Conservation (phyloP, 768 basidiomycete species). For the Russula emetica region DNA sequence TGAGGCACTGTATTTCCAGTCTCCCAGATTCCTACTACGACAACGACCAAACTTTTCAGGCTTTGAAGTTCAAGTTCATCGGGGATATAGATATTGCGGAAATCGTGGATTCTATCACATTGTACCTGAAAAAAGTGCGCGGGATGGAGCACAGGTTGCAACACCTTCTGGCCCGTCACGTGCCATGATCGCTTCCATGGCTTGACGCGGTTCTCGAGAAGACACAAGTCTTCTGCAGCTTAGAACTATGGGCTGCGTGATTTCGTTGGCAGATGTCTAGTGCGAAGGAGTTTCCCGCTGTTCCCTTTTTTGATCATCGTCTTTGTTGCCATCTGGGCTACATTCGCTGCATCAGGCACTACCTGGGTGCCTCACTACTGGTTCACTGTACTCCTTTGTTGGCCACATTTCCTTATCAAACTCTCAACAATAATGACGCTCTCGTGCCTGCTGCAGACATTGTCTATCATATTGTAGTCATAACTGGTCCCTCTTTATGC, state of each 20-base stretch:
- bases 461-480: neutral
- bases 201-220: neutral
- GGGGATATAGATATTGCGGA: conserved; percentile 14
- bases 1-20: conserved; percentile 1
- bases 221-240: neutral
- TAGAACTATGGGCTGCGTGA: neutral
- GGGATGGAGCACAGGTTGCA: conserved; percentile 12
- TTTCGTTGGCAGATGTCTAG: neutral
- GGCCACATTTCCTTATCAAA: neutral
- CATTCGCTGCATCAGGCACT: neutral
- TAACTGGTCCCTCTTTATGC: neutral
- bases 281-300: neutral
- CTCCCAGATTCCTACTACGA: conserved; percentile 14
- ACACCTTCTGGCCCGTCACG: conserved; percentile 4
- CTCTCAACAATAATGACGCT: neutral
- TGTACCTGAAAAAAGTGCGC: conserved; percentile 20
- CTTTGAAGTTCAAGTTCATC: conserved; percentile 12
- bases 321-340: neutral
- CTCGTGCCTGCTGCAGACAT: neutral
- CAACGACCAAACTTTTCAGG: conserved; percentile 10
- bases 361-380: neutral
- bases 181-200: conserved; percentile 2
- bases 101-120: conserved; percentile 11
- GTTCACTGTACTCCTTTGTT: neutral
- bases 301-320: neutral